A percentile compares a stretch with the other conserved stretches of the same genome.
Evolutionary conservation across 164 flowering plant species (phyloP).

Genomic region (Cinnamomum micranthum): DNA sequence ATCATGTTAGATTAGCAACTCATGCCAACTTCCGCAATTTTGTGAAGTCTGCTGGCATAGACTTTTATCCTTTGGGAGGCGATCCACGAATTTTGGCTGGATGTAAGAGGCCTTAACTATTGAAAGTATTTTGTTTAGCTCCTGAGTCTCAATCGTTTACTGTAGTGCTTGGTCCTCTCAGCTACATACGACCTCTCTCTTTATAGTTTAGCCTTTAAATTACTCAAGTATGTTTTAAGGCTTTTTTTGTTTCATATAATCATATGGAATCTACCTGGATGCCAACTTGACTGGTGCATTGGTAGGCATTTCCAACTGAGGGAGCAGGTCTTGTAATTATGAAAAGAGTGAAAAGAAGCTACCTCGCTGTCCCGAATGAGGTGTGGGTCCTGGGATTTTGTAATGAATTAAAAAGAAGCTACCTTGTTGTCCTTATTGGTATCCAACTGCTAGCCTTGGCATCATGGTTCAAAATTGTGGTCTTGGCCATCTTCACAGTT

Average conservation of each 20-base stretch:
- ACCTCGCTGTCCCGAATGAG: no score
- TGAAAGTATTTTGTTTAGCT: background rate
- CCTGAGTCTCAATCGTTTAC: background rate
- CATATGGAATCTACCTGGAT: background rate
- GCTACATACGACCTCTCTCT: background rate
- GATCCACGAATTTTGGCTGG: slow-evolving; percentile 94
- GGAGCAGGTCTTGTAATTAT: no score
- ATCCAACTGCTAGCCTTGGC: no score
- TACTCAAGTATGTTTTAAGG: background rate
- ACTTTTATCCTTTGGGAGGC: slow-evolving; percentile 87
- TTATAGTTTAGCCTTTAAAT: background rate
- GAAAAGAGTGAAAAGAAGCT: no score
- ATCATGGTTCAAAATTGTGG: no score
- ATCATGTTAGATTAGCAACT: slow-evolving; percentile 91
- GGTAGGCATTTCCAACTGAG: no score
- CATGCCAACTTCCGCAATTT: slow-evolving; percentile 71
- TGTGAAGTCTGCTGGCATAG: slow-evolving; percentile 82
- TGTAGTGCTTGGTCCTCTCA: background rate
- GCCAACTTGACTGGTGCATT: background rate
- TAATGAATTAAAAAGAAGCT: no score
- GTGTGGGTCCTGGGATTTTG: no score
- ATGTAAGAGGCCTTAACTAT: slow-evolving; percentile 61
- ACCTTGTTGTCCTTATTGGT: no score
- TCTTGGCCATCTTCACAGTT: no score
- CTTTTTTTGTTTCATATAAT: background rate